Percentiles rank a stretch among this genome's conserved stretches.
Evolutionary conservation across 768 basidiomycete species (phyloP).

Genomic region (Zangia roseola): DNA sequence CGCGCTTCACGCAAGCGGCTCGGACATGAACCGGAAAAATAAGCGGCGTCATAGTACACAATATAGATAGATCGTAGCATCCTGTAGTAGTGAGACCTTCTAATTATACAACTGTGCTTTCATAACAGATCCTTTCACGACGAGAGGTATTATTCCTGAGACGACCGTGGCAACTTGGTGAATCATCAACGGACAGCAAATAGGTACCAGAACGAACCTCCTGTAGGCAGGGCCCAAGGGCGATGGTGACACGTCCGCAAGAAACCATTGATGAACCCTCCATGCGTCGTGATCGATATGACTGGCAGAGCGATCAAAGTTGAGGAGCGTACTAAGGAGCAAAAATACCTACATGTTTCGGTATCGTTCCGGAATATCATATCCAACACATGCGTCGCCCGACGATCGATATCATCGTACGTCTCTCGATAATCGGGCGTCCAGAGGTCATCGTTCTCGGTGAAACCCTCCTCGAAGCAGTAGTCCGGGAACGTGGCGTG

Average conservation of each 20-base stretch:
- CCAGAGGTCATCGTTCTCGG: conserved; percentile 67
- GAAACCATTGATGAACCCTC: conserved; percentile 60
- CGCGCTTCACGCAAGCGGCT: too few species aligned
- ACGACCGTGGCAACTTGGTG: neutral
- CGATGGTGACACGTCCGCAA: conserved; percentile 45
- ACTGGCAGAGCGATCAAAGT: conserved; percentile 35
- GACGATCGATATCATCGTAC: conserved; percentile 33
- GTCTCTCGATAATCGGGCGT: conserved; percentile 21
- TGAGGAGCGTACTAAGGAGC: neutral
- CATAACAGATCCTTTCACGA: conserved; percentile 16
- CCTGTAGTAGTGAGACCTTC: neutral
- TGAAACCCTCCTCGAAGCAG: conserved; percentile 52
- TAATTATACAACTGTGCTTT: conserved; percentile 1
- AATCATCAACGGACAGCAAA: too few species aligned
- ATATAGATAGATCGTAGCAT: too few species aligned
- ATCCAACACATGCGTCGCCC: conserved; percentile 55
- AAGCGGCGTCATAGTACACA: too few species aligned
- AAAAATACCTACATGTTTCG: conserved; percentile 38
- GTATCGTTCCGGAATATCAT: conserved; percentile 46
- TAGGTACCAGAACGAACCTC: conserved; percentile 46
- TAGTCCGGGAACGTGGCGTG: conserved; percentile 39
- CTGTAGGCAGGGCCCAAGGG: conserved; percentile 52
- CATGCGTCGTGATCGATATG: conserved; percentile 65
- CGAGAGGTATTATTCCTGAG: conserved; percentile 27
- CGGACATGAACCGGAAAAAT: too few species aligned